Conservation (phyloP, 179 eudicot species). For the Patellifolia procumbens region DNA sequence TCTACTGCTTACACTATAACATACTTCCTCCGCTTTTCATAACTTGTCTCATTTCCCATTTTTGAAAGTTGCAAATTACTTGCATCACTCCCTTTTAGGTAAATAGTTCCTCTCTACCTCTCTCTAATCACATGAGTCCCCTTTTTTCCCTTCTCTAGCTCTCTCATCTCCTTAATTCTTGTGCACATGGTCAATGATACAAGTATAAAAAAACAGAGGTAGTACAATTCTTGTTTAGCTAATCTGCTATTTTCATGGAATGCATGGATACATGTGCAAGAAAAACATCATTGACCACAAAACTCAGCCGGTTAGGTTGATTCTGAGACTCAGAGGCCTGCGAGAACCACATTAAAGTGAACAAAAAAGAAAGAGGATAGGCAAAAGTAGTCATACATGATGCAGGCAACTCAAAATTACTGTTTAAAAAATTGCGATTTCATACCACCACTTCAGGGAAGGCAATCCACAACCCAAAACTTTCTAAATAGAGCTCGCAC, state of each 20-base stretch:
- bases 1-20: background rate
- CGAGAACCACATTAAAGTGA: background rate
- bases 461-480: background rate
- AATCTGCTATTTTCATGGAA: background rate
- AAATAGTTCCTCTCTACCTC: no score
- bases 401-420: background rate
- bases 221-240: no score
- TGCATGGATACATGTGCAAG: background rate
- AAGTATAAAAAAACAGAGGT: no score
- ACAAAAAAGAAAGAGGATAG: background rate
- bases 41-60: no score
- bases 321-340: conserved; percentile 1
- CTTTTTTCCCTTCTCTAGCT: no score
- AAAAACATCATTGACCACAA: background rate
- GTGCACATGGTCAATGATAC: no score
- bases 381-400: background rate
- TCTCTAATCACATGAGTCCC: background rate
- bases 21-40: no score
- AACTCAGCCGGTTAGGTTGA: background rate
- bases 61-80: no score
- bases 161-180: no score
- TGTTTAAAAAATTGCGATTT: background rate
- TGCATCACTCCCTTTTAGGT: no score
- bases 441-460: background rate
- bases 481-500: background rate